phyloP scores from a whole-genome alignment of 441 rosid genomes.

The Brassica balearica region DNA sequence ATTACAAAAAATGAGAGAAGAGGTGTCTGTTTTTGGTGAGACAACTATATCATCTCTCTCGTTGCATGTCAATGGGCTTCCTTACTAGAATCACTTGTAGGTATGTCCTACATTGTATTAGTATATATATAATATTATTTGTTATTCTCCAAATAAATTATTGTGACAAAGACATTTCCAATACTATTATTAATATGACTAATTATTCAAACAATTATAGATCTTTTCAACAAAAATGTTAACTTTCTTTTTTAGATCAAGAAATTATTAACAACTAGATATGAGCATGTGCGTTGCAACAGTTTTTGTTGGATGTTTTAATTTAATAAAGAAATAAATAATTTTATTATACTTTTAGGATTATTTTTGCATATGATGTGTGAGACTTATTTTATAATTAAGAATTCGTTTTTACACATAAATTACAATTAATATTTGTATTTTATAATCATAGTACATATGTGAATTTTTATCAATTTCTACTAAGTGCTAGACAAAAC shows the following conservation, averaged over 20 bases:
- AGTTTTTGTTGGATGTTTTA: too few relatives aligned
- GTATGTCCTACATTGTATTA: slow-evolving; percentile 27
- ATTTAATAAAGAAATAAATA: too few relatives aligned
- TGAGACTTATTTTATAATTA: too few relatives aligned
- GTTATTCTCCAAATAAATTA: slow-evolving; percentile 38
- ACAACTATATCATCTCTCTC: slow-evolving; percentile 38
- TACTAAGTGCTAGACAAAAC: too few relatives aligned
- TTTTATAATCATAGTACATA: too few relatives aligned
- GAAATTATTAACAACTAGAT: too few relatives aligned
- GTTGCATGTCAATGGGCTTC: slow-evolving; percentile 41
- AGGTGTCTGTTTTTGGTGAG: slow-evolving; percentile 41
- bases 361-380: too few relatives aligned
- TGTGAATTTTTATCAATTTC: too few relatives aligned
- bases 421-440: too few relatives aligned
- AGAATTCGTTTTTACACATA: too few relatives aligned
- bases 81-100: slow-evolving; percentile 37
- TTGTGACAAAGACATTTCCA: slow-evolving; percentile 39
- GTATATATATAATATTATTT: slow-evolving; percentile 21
- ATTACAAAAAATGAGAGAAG: slow-evolving; percentile 23
- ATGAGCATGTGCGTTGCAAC: too few relatives aligned
- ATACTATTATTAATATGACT: slow-evolving; percentile 35
- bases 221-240: slow-evolving; percentile 36
- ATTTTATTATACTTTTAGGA: too few relatives aligned
- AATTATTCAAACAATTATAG: slow-evolving; percentile 21
- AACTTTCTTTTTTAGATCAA: not conserved